These are phyloP conservation scores for Metschnikowia arizonensis DNA, from an alignment of 805 yeast species.

Conservation along the genomic window DNA sequence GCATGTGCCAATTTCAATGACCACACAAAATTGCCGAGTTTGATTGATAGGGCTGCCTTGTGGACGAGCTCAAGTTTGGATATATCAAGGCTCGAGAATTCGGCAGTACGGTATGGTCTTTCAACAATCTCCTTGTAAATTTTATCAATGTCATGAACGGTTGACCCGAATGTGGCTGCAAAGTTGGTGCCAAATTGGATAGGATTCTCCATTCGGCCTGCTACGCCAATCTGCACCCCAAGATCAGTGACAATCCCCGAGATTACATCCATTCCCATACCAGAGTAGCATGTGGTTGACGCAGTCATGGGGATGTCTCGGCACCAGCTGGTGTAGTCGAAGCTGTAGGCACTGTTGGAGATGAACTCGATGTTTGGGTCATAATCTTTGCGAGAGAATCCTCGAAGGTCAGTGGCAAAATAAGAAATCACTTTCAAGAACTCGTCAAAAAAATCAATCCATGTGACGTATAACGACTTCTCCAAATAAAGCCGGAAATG, in stretches of 20 bases:
- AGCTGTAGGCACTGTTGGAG: conserved; percentile 36
- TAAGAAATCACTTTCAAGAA: conserved; percentile 43
- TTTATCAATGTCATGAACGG: conserved; percentile 11
- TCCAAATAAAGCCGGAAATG: conserved; percentile 39
- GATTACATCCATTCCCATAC: conserved; percentile 45
- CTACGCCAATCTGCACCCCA: conserved; percentile 41
- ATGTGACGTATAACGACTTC: conserved; percentile 32
- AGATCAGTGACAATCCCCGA: conserved; percentile 48
- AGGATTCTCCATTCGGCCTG: conserved; percentile 39
- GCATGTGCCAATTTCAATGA: conserved; percentile 9
- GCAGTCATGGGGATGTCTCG: conserved; percentile 27
- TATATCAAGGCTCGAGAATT: conserved; percentile 10
- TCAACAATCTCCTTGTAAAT: conserved; percentile 10
- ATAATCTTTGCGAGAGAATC: conserved; percentile 10
- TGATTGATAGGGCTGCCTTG: conserved; percentile 10
- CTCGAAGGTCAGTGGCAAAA: conserved; percentile 40
- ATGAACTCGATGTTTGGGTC: conserved; percentile 13
- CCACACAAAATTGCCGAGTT: conserved; percentile 9
- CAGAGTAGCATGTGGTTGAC: conserved; percentile 26
- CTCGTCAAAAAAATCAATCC: conserved; percentile 33
- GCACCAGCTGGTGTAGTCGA: conserved; percentile 50
- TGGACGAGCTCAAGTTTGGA: conserved; percentile 13
- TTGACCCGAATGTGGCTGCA: conserved; percentile 9
- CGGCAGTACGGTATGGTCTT: background rate
- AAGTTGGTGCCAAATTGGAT: conserved; percentile 13